Evolutionary conservation across 129 eudicot genomes (phyloP), one percentile per base, ranked within the genome.

Genomic region (Glebionis coronaria): DNA sequence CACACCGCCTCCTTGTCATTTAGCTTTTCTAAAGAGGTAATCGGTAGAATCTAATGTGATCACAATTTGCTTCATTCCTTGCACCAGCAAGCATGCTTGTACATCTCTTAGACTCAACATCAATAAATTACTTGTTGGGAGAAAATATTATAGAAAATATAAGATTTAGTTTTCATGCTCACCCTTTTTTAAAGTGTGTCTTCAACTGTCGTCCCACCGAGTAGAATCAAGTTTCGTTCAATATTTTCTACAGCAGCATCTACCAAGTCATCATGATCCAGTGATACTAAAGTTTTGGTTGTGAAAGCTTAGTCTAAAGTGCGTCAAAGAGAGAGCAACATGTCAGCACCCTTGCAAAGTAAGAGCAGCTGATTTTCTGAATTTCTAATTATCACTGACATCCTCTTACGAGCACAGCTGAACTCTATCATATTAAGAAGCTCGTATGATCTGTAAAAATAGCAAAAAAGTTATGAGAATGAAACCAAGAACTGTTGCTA

Each of bases 171-270:
- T 31, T 6, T 23, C 47, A 73, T 49, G 55, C 68, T 74, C 52
- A 94, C 99, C 97, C 97, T 97, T 40, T 82, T 90, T 75, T 94
- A 97, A 60, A 94, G 83, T 94, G n/a, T n/a, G 79, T 94, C 99
- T 82, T 94, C 99, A 21, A 94, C 97, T 50, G 97, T 97, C 12
- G 99, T 94, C 68, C 88, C 95, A 79, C 99, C 99, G 45, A 90
- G 97, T 75, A 94, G 87, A 80, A 87, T 78, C 55, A 94, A 73
- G 31, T 87, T 72, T 65, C 81, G 73, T 80, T 94, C 99, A 35
- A 94, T 90, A 83, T 79, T 94, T 46, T 90, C 93, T 49, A 95
- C 94, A 75, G 87, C 90, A 21, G 82, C 80, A 63, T 90, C 94
- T 40, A 94, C 80, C 80, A 87, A 66, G 67, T 81, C 85, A 60